phyloP scores from a whole-genome alignment of 2,329 filamentous ascomycete species.

The Thyridium curvatum region DNA sequence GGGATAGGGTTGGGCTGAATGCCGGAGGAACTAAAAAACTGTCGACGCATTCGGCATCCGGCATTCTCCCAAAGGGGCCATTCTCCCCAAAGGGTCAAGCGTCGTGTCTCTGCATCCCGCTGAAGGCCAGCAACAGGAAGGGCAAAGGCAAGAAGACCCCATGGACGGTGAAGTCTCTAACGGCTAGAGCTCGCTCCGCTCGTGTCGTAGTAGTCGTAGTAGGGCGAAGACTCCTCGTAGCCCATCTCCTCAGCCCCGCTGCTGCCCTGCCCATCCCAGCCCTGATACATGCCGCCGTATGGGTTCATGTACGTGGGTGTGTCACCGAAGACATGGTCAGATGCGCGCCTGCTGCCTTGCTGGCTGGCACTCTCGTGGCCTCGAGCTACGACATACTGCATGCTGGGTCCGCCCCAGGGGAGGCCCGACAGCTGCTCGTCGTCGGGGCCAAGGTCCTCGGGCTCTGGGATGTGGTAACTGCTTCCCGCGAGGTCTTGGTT shows the following conservation, averaged over 20 bases:
- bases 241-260: conserved; percentile 22
- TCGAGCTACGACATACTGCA: conserved; percentile 45
- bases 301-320: conserved; percentile 15
- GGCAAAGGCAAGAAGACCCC: too few species aligned
- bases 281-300: conserved; percentile 14
- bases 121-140: too few species aligned
- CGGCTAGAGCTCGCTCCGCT: conserved; percentile 1
- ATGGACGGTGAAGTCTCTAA: neutral
- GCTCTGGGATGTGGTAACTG: conserved; percentile 55
- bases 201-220: conserved; percentile 11
- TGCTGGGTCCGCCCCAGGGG: conserved; percentile 65
- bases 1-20: too few species aligned
- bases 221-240: conserved; percentile 20
- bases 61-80: too few species aligned
- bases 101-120: too few species aligned
- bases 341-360: conserved; percentile 29
- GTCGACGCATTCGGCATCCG: too few species aligned
- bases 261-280: conserved; percentile 18
- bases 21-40: too few species aligned
- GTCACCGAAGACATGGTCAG: conserved; percentile 28
- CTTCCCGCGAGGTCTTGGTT: conserved; percentile 59
- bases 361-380: conserved; percentile 43
- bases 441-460: conserved; percentile 46
- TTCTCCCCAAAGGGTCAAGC: too few species aligned
- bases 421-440: conserved; percentile 54